Evolutionary conservation across 2,329 filamentous ascomycete species (phyloP).

Genomic region (Paecilomyces variotii): DNA sequence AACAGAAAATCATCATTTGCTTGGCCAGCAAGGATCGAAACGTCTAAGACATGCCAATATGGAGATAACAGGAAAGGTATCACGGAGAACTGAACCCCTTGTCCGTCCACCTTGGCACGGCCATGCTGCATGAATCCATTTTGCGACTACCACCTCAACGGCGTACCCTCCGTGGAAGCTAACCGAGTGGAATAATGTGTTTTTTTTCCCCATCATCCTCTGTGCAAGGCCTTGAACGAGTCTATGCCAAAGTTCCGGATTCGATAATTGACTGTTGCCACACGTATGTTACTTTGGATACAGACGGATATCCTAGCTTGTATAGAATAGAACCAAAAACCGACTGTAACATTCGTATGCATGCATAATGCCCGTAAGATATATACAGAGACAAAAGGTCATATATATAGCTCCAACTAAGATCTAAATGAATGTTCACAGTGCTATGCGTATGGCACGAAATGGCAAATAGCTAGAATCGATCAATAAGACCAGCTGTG

Average conservation of each 20-base stretch:
- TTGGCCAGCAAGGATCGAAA: too few relatives aligned
- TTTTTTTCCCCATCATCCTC: not conserved
- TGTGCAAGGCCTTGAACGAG: not conserved
- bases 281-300: not conserved
- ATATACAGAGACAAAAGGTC: not conserved
- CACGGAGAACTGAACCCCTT: too few relatives aligned
- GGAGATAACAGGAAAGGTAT: too few relatives aligned
- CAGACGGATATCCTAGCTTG: not conserved
- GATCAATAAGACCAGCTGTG: not conserved
- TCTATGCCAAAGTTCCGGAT: not conserved
- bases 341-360: not conserved
- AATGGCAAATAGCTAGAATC: not conserved
- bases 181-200: too few relatives aligned
- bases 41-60: too few relatives aligned
- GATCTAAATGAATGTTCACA: not conserved
- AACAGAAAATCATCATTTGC: too few relatives aligned
- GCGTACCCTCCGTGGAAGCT: too few relatives aligned
- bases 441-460: not conserved
- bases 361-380: not conserved
- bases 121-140: too few relatives aligned
- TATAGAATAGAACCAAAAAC: not conserved
- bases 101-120: too few relatives aligned
- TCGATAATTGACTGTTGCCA: too few relatives aligned
- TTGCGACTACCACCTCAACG: too few relatives aligned
- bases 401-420: not conserved